A percentile compares a stretch with the other conserved stretches of the same genome.
phyloP scores from a whole-genome alignment of 495 filamentous ascomycete genomes.

The Penicillium simplicissimum region DNA sequence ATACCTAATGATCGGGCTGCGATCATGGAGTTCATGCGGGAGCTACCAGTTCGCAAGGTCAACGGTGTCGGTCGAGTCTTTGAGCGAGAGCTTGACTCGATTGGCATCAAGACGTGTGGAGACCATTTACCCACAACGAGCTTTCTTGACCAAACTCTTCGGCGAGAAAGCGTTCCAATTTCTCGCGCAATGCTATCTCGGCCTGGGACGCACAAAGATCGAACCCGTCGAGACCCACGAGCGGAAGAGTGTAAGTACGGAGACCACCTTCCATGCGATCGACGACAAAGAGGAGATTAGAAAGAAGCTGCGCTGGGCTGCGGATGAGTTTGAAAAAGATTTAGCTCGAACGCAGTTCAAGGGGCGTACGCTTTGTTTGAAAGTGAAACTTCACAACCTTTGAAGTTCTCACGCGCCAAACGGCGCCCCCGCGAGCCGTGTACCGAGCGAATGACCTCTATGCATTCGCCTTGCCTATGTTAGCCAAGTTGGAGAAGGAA shows the following conservation, averaged over 20 bases:
- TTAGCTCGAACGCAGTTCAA: conserved; percentile 77
- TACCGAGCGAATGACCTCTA: conserved; percentile 79
- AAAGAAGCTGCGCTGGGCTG: conserved; percentile 73
- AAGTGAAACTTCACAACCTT: conserved; percentile 94
- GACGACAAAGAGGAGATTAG: conserved; percentile 65
- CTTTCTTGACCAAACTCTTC: conserved; percentile 73
- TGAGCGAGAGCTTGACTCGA: conserved; percentile 85
- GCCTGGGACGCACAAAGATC: conserved; percentile 83
- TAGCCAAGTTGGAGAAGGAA: conserved; percentile 83
- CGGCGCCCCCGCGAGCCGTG: conserved; percentile 70
- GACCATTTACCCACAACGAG: conserved; percentile 79
- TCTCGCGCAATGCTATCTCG: conserved; percentile 79
- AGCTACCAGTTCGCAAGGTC: conserved; percentile 82
- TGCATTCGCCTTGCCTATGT: conserved; percentile 76
- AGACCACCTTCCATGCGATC: conserved; percentile 88
- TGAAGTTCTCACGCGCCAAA: conserved; percentile 84
- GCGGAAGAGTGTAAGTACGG: conserved; percentile 90
- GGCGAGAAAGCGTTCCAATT: conserved; percentile 91
- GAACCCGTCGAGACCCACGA: conserved; percentile 89
- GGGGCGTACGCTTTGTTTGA: conserved; percentile 85
- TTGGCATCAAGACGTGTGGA: conserved; percentile 86
- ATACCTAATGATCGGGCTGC: conserved; percentile 67
- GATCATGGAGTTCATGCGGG: conserved; percentile 82
- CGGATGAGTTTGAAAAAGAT: conserved; percentile 91
- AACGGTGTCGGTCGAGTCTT: conserved; percentile 94